phyloP scores from a whole-genome alignment of 768 basidiomycete species.

The Amanita brunnescens region DNA sequence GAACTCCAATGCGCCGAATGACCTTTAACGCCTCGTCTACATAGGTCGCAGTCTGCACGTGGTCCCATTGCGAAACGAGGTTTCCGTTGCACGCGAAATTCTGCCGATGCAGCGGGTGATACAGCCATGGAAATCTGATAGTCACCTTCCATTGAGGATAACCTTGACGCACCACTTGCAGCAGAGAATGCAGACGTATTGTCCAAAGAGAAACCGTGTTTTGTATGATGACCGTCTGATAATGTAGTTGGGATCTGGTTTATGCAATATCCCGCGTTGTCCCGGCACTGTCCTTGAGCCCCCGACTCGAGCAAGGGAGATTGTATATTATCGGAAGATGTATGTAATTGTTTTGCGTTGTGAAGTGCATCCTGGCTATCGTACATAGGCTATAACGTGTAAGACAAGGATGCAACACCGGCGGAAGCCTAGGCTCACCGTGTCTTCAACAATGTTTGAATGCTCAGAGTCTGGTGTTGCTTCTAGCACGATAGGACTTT shows the following conservation, averaged over 20 bases:
- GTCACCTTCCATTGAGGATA: not conserved
- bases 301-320: not conserved
- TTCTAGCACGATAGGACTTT: constrained; percentile 30
- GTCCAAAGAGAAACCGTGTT: not conserved
- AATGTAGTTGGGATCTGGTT: not conserved
- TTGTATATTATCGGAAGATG: not conserved
- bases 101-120: constrained; percentile 15
- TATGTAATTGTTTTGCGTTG: not conserved
- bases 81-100: constrained; percentile 12
- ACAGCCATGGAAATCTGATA: constrained; percentile 14
- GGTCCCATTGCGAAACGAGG: constrained; percentile 25
- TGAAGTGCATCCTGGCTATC: not conserved
- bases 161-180: not conserved
- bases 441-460: not conserved
- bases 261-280: not conserved
- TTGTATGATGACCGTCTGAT: not conserved
- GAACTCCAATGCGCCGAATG: constrained; percentile 65
- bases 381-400: constrained; percentile 2
- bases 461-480: not conserved
- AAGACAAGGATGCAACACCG: not conserved
- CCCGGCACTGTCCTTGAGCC: not conserved
- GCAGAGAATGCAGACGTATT: not conserved
- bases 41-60: constrained; percentile 22
- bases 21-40: constrained; percentile 36
- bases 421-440: constrained; percentile 16